Evolutionary conservation across 176 grass and related monocot genomes (phyloP).

Genomic region (Ensete glaucum): DNA sequence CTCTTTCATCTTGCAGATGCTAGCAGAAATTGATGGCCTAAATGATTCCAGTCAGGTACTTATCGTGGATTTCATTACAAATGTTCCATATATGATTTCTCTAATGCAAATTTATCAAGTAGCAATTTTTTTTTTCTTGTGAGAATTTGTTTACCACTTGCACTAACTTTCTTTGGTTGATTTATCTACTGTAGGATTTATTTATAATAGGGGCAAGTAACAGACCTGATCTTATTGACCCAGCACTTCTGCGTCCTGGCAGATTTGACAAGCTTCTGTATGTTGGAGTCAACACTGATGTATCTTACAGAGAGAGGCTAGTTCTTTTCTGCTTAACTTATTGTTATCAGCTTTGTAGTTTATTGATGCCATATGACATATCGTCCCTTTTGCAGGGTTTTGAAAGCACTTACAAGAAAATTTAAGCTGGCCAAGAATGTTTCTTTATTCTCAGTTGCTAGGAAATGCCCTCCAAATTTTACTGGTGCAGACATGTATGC

Average conservation of each 20-base stretch:
- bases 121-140: background rate
- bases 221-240: conserved; percentile 92
- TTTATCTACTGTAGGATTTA: conserved; percentile 38
- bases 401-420: conserved; percentile 86
- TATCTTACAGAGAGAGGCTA: conserved; percentile 73
- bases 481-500: conserved; percentile 96
- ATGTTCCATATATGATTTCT: background rate
- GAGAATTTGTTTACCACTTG: background rate
- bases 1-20: conserved; percentile 47
- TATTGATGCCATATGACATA: background rate
- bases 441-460: conserved; percentile 68
- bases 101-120: background rate
- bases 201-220: conserved; percentile 98
- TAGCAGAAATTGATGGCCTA: conserved; percentile 90
- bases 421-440: conserved; percentile 81
- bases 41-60: conserved; percentile 85
- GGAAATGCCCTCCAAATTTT: conserved; percentile 85
- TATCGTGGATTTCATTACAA: conserved; percentile 2
- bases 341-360: background rate
- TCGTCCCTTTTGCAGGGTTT: conserved; percentile 37
- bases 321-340: conserved; percentile 7
- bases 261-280: conserved; percentile 95
- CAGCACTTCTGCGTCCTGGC: conserved; percentile 81
- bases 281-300: conserved; percentile 81
- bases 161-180: conserved; percentile 16